Conservation (phyloP, 139 green algal species). For the Helicosporidium sp. region DNA sequence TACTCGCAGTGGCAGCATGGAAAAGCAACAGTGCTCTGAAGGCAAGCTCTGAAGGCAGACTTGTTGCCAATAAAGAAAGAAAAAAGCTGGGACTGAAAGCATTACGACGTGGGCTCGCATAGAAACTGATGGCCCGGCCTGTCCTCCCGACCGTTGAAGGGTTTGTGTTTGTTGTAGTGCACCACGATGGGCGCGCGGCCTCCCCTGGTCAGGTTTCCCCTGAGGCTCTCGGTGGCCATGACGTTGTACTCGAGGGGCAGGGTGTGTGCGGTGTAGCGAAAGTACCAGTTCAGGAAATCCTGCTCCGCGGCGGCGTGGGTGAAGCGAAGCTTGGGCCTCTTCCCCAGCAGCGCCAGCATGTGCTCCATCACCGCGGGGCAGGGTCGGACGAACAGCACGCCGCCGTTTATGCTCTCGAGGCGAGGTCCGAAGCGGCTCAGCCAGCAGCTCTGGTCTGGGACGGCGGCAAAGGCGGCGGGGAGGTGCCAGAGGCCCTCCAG, state of each 20-base stretch:
- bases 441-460: conserved; percentile 3
- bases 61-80: neutral
- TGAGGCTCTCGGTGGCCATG: conserved; percentile 3
- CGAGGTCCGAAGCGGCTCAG: conserved; percentile 2
- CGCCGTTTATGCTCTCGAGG: conserved; percentile 1
- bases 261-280: conserved; percentile 2
- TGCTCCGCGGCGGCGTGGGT: conserved; percentile 5
- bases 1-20: no score
- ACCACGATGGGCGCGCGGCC: conserved; percentile 1
- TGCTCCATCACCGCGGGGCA: conserved; percentile 4
- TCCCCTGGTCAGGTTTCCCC: conserved; percentile 1
- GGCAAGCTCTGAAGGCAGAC: neutral
- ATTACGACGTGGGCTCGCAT: no score
- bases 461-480: conserved; percentile 7
- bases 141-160: neutral
- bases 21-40: neutral
- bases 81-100: no score
- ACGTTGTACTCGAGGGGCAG: conserved; percentile 8
- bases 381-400: conserved; percentile 9
- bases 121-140: conserved; percentile 3
- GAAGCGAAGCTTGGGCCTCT: conserved; percentile 10
- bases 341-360: conserved; percentile 5
- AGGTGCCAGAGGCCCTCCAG: conserved; percentile 3
- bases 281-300: conserved; percentile 11
- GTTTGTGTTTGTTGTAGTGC: conserved; percentile 5